These are phyloP conservation scores for Saccharomycopsis sp. DNA, from an alignment of 805 yeast genomes.

Conservation along the genomic window DNA sequence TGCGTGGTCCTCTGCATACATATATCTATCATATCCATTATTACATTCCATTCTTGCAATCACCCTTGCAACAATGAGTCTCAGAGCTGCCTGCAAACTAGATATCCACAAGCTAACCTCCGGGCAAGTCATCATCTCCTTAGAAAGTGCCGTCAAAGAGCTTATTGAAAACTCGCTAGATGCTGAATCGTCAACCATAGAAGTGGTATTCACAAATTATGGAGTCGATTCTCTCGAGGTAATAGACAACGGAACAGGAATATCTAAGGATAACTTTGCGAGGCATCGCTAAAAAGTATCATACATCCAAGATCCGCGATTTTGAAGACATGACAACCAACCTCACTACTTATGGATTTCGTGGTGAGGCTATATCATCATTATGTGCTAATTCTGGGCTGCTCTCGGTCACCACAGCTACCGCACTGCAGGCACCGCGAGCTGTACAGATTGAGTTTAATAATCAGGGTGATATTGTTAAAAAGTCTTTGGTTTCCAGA, in stretches of 20 bases:
- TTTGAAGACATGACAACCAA: conserved; percentile 48
- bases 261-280: conserved; percentile 44
- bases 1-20: neutral
- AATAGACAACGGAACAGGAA: conserved; percentile 64
- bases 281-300: conserved; percentile 51
- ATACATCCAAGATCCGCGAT: conserved; percentile 55
- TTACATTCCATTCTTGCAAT: no score
- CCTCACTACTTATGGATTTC: conserved; percentile 59
- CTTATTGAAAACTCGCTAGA: conserved; percentile 83
- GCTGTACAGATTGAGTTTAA: conserved; percentile 54
- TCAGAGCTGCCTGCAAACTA: conserved; percentile 34
- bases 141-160: conserved; percentile 76
- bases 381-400: conserved; percentile 38
- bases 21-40: no score
- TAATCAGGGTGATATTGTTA: conserved; percentile 43
- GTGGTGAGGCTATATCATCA: conserved; percentile 79
- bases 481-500: conserved; percentile 40
- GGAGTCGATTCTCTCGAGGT: conserved; percentile 70
- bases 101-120: conserved; percentile 80
- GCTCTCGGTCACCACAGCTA: conserved; percentile 41
- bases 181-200: conserved; percentile 63
- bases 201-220: conserved; percentile 58
- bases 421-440: conserved; percentile 41
- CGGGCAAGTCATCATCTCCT: conserved; percentile 85
- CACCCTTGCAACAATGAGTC: conserved; percentile 18